These are phyloP conservation scores for Colletotrichum australisinense DNA, from an alignment of 2,329 filamentous ascomycete genomes.

Conservation along the genomic window DNA sequence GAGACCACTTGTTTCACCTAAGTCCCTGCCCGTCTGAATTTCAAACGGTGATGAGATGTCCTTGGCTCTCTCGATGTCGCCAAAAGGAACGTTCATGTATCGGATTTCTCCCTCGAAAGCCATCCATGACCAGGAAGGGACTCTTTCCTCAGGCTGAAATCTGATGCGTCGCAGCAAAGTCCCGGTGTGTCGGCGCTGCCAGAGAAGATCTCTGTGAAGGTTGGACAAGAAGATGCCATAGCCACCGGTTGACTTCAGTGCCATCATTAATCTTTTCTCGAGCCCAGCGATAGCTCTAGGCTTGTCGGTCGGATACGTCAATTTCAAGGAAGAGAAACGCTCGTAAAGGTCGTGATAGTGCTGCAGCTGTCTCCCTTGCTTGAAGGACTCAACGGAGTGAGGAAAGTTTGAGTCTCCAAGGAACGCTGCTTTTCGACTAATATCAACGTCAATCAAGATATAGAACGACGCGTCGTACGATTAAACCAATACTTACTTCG, in stretches of 20 bases:
- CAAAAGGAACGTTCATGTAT: slow-evolving; percentile 40
- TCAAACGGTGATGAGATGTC: neutral
- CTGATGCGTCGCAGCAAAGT: neutral
- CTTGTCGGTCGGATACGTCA: neutral
- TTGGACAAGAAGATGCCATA: neutral
- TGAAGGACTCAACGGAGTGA: neutral
- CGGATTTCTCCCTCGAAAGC: slow-evolving; percentile 44
- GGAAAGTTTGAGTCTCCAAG: slow-evolving; percentile 2
- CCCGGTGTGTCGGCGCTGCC: neutral
- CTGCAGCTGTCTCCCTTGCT: neutral
- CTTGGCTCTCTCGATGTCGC: slow-evolving; percentile 1
- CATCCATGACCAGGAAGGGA: slow-evolving; percentile 50
- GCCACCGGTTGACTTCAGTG: neutral
- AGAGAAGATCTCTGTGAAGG: neutral
- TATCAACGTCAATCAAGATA: neutral
- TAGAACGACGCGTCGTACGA: too few species aligned
- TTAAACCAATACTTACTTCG: slow-evolving; percentile 42
- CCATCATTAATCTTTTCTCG: neutral
- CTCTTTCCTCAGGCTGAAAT: neutral
- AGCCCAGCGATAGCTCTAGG: neutral
- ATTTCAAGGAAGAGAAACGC: neutral
- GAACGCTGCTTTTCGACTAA: neutral
- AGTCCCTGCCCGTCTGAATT: neutral
- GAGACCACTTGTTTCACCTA: too few species aligned
- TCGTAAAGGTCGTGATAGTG: neutral